Evolutionary conservation across 1,139 yeast genomes (phyloP).

Genomic region (Hyphopichia khmerensis): DNA sequence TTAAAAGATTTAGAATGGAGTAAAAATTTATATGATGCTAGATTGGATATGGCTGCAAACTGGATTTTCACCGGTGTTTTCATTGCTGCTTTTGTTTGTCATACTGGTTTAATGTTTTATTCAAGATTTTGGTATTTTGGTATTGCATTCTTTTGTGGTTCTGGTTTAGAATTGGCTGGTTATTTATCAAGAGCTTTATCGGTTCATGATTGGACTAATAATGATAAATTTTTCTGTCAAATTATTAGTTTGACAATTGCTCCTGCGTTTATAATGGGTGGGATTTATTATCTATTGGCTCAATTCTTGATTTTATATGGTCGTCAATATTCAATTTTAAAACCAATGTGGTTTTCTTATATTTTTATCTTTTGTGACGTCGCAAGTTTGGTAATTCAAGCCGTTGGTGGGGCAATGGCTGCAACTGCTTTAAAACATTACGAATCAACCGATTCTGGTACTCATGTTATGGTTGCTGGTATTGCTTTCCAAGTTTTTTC

Average conservation of each 20-base stretch:
- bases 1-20: constrained; percentile 27
- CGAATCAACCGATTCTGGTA: constrained; percentile 21
- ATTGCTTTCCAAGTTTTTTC: constrained; percentile 38
- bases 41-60: constrained; percentile 28
- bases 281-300: constrained; percentile 34
- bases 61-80: constrained; percentile 29
- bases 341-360: constrained; percentile 36
- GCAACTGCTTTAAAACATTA: constrained; percentile 20
- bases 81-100: constrained; percentile 20
- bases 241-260: constrained; percentile 36
- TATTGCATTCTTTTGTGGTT: constrained; percentile 29
- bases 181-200: constrained; percentile 21
- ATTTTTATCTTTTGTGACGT: constrained; percentile 36
- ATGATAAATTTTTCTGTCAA: constrained; percentile 28
- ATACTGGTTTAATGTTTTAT: constrained; percentile 16
- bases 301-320: constrained; percentile 33
- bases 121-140: constrained; percentile 32
- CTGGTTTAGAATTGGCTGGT: constrained; percentile 27
- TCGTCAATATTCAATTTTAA: constrained; percentile 21
- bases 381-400: constrained; percentile 33
- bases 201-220: constrained; percentile 15
- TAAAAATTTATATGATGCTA: constrained; percentile 22
- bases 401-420: constrained; percentile 38
- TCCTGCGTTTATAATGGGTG: constrained; percentile 43
- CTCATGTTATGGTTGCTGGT: constrained; percentile 38